Conservation (phyloP, 176 grass and related monocot genomes). For the Poa annua region DNA sequence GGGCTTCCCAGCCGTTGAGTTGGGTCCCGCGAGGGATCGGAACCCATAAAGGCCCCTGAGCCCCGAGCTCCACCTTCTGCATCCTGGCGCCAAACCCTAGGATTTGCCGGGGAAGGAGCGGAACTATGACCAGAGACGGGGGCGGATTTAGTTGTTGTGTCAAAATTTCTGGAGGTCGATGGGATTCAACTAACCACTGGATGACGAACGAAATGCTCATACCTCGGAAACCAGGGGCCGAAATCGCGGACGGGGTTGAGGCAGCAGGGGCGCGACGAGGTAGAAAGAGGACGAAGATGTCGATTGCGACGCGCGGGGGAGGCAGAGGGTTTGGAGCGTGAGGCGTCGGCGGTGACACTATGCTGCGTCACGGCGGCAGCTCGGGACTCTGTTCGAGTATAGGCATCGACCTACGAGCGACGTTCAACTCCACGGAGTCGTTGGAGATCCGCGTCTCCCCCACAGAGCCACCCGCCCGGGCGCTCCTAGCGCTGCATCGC, state of each 20-base stretch:
- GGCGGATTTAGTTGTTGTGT: background rate
- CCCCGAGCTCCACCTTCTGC: conserved; percentile 71
- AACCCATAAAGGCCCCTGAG: conserved; percentile 66
- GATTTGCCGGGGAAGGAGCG: conserved; percentile 1
- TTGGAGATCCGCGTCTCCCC: no score
- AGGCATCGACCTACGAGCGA: no score
- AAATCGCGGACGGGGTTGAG: conserved; percentile 18
- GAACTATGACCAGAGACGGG: background rate
- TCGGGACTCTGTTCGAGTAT: no score
- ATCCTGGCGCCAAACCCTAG: conserved; percentile 50
- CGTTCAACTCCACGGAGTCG: no score
- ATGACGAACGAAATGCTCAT: conserved; percentile 14
- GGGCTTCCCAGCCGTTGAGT: conserved; percentile 49
- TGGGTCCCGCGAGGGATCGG: conserved; percentile 62
- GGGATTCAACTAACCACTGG: background rate
- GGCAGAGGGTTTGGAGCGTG: background rate
- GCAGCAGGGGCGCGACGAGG: conserved; percentile 17
- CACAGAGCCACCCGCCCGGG: no score
- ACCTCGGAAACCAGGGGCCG: conserved; percentile 4
- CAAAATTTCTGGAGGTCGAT: conserved; percentile 5
- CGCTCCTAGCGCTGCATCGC: no score
- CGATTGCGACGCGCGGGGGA: background rate
- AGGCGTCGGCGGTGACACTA: background rate
- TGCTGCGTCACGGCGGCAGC: background rate
- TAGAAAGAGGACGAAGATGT: background rate